Evolutionary conservation across 805 yeast genomes (phyloP), one percentile per base, ranked within the genome.

Genomic region (Teunomyces stri): DNA sequence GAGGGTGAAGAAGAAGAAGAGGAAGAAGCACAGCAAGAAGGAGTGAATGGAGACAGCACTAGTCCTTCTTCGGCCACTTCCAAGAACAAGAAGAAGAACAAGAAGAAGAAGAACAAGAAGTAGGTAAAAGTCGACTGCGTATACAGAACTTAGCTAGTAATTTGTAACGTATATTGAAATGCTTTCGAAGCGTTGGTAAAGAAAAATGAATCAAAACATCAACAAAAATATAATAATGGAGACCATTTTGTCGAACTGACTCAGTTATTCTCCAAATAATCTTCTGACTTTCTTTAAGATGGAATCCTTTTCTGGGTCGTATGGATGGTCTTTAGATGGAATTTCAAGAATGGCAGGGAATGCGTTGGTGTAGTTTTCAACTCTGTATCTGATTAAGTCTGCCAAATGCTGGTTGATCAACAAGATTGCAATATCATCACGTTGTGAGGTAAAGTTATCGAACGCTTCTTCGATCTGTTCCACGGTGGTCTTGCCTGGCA

Each of bases 261-360:
- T 18, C 13, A 31, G 54, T 44, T 75, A 89, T 71, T 94, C 98
- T 39, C 99, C 98, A 72, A 92, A 91, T 53, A 94, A 73, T 65
- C 96, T 84, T 75, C 96, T 86, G 29, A 94, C 99, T 66, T 96
- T 87, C 70, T 92, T 85, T 69, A 94, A 78, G 35, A 94, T 90
- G 16, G 96, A 86, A 69, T 94, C 99, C 81, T 92, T 94, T 66
- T 92, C 98, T 16, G 99, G 99, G 66, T 94, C 96, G 66, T 94
- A 94, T 18, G 99, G 98, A 66, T 94, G 98, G 63, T 94, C 99
- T 74, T 94, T 94, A 12, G 97, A 89, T 22, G 99, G 99, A 52
- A 94, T 94, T 70, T 94, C 99, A 61, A 94, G 76, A 42, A 94
- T 82, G 2, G 99, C 97, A 6, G 99, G 99, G 69, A 94, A 94